Evolutionary conservation across 495 filamentous ascomycete genomes (phyloP).

Genomic region (Annulohypoxylon bovei): DNA sequence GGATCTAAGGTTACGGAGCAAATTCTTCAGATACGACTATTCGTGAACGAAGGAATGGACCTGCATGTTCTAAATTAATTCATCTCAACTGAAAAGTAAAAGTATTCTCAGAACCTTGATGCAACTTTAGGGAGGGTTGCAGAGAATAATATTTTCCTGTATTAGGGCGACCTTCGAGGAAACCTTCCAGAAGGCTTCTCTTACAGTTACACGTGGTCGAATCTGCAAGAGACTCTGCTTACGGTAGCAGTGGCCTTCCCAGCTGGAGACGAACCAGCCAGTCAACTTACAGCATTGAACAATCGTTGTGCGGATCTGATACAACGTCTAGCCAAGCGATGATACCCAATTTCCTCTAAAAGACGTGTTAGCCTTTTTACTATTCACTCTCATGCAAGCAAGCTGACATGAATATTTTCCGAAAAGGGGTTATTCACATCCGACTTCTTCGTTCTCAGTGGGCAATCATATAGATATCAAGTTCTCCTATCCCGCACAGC

Average conservation of each 20-base stretch:
- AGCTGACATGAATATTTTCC: slow-evolving; percentile 17
- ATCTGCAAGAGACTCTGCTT: slow-evolving; percentile 33
- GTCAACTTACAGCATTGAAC: slow-evolving; percentile 19
- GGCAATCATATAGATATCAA: slow-evolving; percentile 6
- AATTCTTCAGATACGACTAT: slow-evolving; percentile 14
- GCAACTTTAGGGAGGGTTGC: slow-evolving; percentile 28
- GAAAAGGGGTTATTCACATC: slow-evolving; percentile 9
- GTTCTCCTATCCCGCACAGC: slow-evolving; percentile 23
- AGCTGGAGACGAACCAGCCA: slow-evolving; percentile 32
- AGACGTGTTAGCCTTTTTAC: slow-evolving; percentile 17
- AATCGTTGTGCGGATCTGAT: slow-evolving; percentile 31
- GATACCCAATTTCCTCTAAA: slow-evolving; percentile 20
- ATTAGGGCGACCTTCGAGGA: slow-evolving; percentile 32
- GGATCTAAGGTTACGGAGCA: background rate
- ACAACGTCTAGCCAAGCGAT: slow-evolving; percentile 22
- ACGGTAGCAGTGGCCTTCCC: slow-evolving; percentile 26
- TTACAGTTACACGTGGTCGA: slow-evolving; percentile 38
- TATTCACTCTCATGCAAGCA: slow-evolving; percentile 3
- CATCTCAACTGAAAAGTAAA: slow-evolving; percentile 1
- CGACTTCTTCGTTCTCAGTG: slow-evolving; percentile 2
- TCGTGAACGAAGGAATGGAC: background rate
- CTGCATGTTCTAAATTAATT: slow-evolving; percentile 31
- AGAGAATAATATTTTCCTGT: slow-evolving; percentile 16
- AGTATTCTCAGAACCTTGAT: slow-evolving; percentile 11
- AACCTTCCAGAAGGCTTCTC: slow-evolving; percentile 39